Conservation (phyloP, 192 early-diverging fungal genomes). For the Coemansia aciculifera region DNA sequence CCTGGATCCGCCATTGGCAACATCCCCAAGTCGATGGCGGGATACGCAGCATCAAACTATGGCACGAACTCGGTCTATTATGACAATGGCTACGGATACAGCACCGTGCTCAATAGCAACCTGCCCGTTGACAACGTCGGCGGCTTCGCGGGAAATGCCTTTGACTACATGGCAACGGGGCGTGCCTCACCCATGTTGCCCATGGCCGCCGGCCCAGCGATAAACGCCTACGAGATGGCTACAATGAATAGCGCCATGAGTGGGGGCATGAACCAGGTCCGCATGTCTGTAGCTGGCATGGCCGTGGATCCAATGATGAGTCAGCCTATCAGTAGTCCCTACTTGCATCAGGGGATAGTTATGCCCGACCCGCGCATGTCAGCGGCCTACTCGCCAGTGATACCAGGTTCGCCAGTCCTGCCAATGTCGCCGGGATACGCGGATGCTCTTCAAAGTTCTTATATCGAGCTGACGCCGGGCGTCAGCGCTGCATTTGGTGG, state of each 20-base stretch:
- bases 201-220: slow-evolving; percentile 17
- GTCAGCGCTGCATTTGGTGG: background rate
- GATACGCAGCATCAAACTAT: slow-evolving; percentile 43
- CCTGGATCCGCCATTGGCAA: slow-evolving; percentile 56
- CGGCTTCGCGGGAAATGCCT: slow-evolving; percentile 16
- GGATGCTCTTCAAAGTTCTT: slow-evolving; percentile 4
- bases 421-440: slow-evolving; percentile 11
- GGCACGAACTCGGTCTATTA: slow-evolving; percentile 54
- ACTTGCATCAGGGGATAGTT: slow-evolving; percentile 22
- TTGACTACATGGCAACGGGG: slow-evolving; percentile 40
- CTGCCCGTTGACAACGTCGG: slow-evolving; percentile 19
- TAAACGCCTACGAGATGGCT: slow-evolving; percentile 50
- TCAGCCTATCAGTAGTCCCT: slow-evolving; percentile 24
- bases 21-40: slow-evolving; percentile 52
- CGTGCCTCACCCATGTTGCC: slow-evolving; percentile 42
- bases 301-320: slow-evolving; percentile 43
- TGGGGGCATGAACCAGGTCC: slow-evolving; percentile 12
- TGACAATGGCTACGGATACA: slow-evolving; percentile 55
- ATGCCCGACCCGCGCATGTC: slow-evolving; percentile 35
- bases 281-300: slow-evolving; percentile 19
- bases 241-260: slow-evolving; percentile 25
- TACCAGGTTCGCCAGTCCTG: background rate
- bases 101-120: slow-evolving; percentile 37
- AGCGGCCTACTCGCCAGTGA: slow-evolving; percentile 15
- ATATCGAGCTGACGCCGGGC: slow-evolving; percentile 3